Base-by-base conservation (phyloP, 2,329 filamentous ascomycete species). In the Phyllosticta citribraziliensis region DNA sequence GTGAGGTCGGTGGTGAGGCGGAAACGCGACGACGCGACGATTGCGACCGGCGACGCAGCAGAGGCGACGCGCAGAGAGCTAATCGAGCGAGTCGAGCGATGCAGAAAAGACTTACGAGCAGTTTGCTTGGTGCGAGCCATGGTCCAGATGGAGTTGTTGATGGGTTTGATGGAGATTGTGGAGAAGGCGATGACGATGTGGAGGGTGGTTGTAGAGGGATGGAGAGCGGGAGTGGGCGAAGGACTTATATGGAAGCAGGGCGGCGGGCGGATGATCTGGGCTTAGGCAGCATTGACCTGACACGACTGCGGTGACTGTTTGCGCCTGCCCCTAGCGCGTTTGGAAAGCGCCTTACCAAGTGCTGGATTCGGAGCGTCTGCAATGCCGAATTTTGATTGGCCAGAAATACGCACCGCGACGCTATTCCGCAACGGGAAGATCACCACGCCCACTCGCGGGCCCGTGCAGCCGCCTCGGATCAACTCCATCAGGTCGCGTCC, bases 91-190 rank as follows among this genome's bases (percentile, higher is more conserved):
- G 2, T 17, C 5, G 40, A 47, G n/a, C 62, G 64, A 19, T 10
- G 55, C 8, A 62, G 60, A 58, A 66, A 65, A 64, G 63, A 80
- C 78, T 79, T 76, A 80, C 79, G 79, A 70, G 79, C 79, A 67
- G 79, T 81, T 72, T 81, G 79, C 78, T 81, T 81, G 69, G 79
- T 81, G 67, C 79, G 79, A 67, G 79, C 79, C 79, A 81, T 81
- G 69, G 69, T 60, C 35, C 11, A n/a, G 57, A 62, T 52, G 30
- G 19, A 19, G 57, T 60, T 64, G 60, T 63, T 66, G 69, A 66
- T 61, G 64, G 56, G 54, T 56, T 60, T 63, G 65, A 64, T 69
- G 67, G 66, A 61, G 62, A 66, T 65, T 68, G 67, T 62, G 60
- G 60, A 58, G 60, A 56, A 55, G 61, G 30, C 50, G 61, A 61